Percentiles rank a stretch among this genome's conserved stretches.
Conservation (phyloP, 768 basidiomycete genomes). For the Austroboletus eburneus region DNA sequence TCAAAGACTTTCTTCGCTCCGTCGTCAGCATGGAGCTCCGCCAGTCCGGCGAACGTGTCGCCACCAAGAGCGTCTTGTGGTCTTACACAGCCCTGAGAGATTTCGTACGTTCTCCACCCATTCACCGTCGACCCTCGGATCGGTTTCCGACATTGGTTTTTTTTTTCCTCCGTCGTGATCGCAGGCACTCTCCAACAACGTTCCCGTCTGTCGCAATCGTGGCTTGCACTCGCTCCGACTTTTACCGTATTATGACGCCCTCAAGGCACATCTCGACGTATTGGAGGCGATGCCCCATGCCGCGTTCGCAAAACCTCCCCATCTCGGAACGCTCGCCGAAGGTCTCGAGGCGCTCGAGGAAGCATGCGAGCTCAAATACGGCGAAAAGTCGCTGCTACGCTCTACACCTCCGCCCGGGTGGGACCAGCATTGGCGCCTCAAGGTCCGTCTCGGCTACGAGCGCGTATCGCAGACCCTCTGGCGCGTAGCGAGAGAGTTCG, state of each 20-base stretch:
- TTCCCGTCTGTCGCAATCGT: slow-evolving; percentile 57
- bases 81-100: slow-evolving; percentile 73
- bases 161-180: background rate
- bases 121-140: background rate
- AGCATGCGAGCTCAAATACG: slow-evolving; percentile 56
- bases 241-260: slow-evolving; percentile 54
- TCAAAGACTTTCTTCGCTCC: slow-evolving; percentile 71
- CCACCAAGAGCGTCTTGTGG: slow-evolving; percentile 77
- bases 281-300: slow-evolving; percentile 57
- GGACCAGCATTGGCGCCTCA: slow-evolving; percentile 54
- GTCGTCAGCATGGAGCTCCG: slow-evolving; percentile 73
- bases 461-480: slow-evolving; percentile 60
- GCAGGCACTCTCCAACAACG: slow-evolving; percentile 68
- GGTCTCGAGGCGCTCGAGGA: slow-evolving; percentile 63
- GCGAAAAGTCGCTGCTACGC: slow-evolving; percentile 31
- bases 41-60: slow-evolving; percentile 72
- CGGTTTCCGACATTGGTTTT: background rate
- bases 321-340: slow-evolving; percentile 54
- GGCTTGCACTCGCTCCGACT: slow-evolving; percentile 67
- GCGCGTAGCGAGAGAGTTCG: slow-evolving; percentile 67
- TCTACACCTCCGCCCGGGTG: slow-evolving; percentile 39
- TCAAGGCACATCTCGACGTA: slow-evolving; percentile 58
- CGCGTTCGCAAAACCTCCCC: slow-evolving; percentile 61
- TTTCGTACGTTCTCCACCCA: slow-evolving; percentile 48
- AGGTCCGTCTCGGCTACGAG: slow-evolving; percentile 63